Evolutionary conservation across 2,329 filamentous ascomycete species (phyloP).

Genomic region (Talaromyces verruculosus): DNA sequence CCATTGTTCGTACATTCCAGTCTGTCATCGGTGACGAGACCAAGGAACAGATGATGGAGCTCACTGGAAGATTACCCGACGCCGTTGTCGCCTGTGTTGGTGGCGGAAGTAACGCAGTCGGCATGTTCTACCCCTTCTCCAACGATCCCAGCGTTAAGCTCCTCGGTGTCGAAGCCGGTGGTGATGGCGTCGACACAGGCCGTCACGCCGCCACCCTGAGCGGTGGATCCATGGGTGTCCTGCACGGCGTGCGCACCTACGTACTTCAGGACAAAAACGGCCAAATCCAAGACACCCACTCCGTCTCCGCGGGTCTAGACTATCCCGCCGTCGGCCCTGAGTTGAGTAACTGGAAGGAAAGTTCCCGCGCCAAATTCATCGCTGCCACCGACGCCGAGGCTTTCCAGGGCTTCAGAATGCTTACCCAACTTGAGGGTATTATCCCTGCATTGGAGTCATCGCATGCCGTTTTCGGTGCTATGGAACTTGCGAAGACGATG

Average conservation of each 20-base stretch:
- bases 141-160: constrained; percentile 82
- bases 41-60: constrained; percentile 82
- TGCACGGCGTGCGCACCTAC: constrained; percentile 95
- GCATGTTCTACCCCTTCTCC: constrained; percentile 98
- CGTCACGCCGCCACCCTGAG: constrained; percentile 86
- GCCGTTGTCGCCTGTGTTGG: constrained; percentile 96
- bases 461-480: constrained; percentile 85
- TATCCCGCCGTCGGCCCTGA: constrained; percentile 97
- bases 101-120: constrained; percentile 88
- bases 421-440: constrained; percentile 89
- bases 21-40: constrained; percentile 95
- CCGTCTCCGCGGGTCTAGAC: constrained; percentile 91
- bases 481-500: constrained; percentile 92
- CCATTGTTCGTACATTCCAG: constrained; percentile 96
- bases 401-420: constrained; percentile 78
- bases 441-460: constrained; percentile 93
- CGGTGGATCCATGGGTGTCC: constrained; percentile 83
- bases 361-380: constrained; percentile 78
- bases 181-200: constrained; percentile 82
- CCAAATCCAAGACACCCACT: constrained; percentile 93
- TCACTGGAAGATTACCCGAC: constrained; percentile 85
- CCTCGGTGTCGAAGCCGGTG: constrained; percentile 90
- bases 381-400: constrained; percentile 90
- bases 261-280: constrained; percentile 89
- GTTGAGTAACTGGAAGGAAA: constrained; percentile 90